Percentiles rank a stretch among this genome's conserved stretches.
Conservation (phyloP, 495 filamentous ascomycete genomes). For the Corynascus novoguineensis region DNA sequence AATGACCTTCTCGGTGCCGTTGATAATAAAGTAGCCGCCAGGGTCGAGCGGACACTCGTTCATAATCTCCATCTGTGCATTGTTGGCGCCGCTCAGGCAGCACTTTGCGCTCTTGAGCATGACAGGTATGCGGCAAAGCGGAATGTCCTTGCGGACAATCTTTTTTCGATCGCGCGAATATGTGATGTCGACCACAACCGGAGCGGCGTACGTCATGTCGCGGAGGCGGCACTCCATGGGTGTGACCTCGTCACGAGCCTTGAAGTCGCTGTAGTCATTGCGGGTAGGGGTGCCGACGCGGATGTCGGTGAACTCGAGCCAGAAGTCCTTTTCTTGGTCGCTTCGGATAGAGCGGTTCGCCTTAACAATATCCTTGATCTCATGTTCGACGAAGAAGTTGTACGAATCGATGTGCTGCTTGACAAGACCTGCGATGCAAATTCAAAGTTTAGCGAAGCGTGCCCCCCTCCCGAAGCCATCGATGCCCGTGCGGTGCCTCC, state of each 20-base stretch:
- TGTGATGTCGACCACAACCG: slow-evolving; percentile 80
- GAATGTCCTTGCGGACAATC: slow-evolving; percentile 61
- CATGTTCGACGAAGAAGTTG: slow-evolving; percentile 93
- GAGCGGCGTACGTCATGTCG: slow-evolving; percentile 92
- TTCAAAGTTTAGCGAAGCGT: slow-evolving; percentile 7
- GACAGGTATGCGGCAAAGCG: slow-evolving; percentile 85
- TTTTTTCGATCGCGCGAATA: slow-evolving; percentile 72
- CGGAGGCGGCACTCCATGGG: slow-evolving; percentile 94
- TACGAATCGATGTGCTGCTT: slow-evolving; percentile 89
- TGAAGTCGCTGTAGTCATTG: slow-evolving; percentile 59
- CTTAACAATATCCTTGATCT: slow-evolving; percentile 91
- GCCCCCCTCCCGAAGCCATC: neutral
- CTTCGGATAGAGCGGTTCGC: slow-evolving; percentile 79
- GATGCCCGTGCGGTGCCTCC: neutral
- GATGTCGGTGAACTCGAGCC: slow-evolving; percentile 84
- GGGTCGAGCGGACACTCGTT: slow-evolving; percentile 95
- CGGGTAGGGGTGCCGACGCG: slow-evolving; percentile 74
- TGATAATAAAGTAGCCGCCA: slow-evolving; percentile 89
- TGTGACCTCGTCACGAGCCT: slow-evolving; percentile 59
- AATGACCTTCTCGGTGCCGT: slow-evolving; percentile 91
- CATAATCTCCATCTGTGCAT: slow-evolving; percentile 75
- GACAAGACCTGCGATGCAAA: slow-evolving; percentile 16
- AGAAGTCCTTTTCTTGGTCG: slow-evolving; percentile 83
- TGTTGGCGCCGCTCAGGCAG: slow-evolving; percentile 69
- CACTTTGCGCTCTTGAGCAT: slow-evolving; percentile 97